These are phyloP conservation scores for Spizellomyces sp. DNA, from an alignment of 192 early-diverging fungal species.

Conservation along the genomic window DNA sequence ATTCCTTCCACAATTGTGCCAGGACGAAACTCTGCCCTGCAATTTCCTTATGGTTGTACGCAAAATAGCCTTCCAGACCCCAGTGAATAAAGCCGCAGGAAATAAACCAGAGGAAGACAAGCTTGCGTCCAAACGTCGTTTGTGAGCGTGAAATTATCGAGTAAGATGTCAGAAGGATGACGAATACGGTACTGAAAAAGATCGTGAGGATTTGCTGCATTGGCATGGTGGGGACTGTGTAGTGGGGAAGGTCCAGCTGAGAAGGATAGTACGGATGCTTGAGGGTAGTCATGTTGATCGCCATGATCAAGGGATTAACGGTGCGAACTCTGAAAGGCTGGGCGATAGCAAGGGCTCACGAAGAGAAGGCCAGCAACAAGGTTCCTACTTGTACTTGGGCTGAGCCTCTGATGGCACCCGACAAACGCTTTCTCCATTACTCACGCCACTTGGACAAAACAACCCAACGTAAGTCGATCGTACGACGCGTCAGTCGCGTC, in stretches of 20 bases:
- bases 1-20: slow-evolving; percentile 90
- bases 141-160: slow-evolving; percentile 2
- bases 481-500: too few species aligned
- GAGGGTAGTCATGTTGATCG: too few species aligned
- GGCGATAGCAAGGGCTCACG: too few species aligned
- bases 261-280: slow-evolving; percentile 49
- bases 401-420: too few species aligned
- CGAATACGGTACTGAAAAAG: slow-evolving; percentile 39
- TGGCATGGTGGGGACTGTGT: slow-evolving; percentile 33
- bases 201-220: slow-evolving; percentile 38
- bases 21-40: slow-evolving; percentile 66
- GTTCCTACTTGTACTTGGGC: too few species aligned
- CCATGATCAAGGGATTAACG: too few species aligned
- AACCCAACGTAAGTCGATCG: too few species aligned
- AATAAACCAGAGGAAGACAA: slow-evolving; percentile 82
- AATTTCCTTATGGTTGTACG: slow-evolving; percentile 66
- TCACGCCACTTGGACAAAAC: too few species aligned
- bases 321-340: too few species aligned
- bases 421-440: too few species aligned
- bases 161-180: slow-evolving; percentile 34
- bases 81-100: slow-evolving; percentile 80
- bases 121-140: background rate
- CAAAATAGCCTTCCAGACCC: slow-evolving; percentile 86
- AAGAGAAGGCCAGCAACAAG: too few species aligned
- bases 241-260: slow-evolving; percentile 40